A percentile compares a stretch with the other conserved stretches of the same genome.
Conservation (phyloP, 2,329 filamentous ascomycete genomes). For the Microsporum ferrugineum region DNA sequence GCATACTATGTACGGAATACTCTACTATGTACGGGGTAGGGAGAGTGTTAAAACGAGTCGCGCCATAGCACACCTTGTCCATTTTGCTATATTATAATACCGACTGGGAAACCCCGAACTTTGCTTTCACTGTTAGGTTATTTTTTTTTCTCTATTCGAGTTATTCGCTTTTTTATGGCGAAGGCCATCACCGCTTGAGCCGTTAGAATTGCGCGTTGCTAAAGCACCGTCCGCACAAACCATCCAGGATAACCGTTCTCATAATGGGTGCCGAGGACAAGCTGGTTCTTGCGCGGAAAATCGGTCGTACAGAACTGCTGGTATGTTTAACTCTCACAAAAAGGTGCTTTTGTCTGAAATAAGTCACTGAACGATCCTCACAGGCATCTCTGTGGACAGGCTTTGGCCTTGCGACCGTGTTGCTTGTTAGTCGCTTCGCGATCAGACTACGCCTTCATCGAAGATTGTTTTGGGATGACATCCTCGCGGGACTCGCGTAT, state of each 20-base stretch:
- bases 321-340: background rate
- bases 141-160: background rate
- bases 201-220: background rate
- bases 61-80: background rate
- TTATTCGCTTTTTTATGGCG: background rate
- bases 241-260: background rate
- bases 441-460: slow-evolving; percentile 12
- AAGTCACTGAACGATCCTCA: background rate
- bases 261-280: slow-evolving; percentile 7
- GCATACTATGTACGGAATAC: background rate
- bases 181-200: background rate
- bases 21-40: too few species aligned
- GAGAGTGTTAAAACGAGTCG: background rate
- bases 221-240: background rate
- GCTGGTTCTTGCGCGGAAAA: slow-evolving; percentile 3
- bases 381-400: slow-evolving; percentile 9
- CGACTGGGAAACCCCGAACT: background rate
- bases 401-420: slow-evolving; percentile 8
- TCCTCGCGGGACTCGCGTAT: slow-evolving; percentile 7
- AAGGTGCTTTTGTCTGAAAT: background rate
- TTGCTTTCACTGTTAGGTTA: background rate
- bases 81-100: background rate
- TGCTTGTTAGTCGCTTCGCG: slow-evolving; percentile 6
- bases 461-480: slow-evolving; percentile 12
- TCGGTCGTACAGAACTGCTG: slow-evolving; percentile 4